A percentile compares a stretch with the other conserved stretches of the same genome.
Evolutionary conservation across 2,329 filamentous ascomycete genomes (phyloP).

Genomic region (Trichoderma koningii): DNA sequence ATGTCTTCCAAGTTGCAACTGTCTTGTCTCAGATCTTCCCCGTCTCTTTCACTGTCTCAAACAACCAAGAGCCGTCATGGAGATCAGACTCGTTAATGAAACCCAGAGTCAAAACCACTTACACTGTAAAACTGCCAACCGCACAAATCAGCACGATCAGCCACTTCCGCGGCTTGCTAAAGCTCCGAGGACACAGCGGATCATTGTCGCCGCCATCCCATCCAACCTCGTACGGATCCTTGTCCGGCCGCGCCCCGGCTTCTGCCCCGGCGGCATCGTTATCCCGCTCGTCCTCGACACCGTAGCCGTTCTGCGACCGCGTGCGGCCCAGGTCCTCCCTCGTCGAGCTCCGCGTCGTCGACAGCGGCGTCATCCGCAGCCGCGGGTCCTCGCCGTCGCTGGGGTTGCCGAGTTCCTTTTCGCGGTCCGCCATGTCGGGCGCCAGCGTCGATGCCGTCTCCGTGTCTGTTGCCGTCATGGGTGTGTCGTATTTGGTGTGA

Average conservation of each 20-base stretch:
- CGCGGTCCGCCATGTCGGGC: constrained; percentile 10
- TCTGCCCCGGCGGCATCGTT: constrained; percentile 8
- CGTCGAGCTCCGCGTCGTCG: constrained; percentile 5
- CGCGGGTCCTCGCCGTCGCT: not conserved
- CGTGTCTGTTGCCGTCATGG: constrained; percentile 6
- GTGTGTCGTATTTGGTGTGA: too few species aligned
- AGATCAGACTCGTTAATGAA: not conserved
- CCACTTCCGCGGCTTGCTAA: constrained; percentile 72
- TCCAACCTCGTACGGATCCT: constrained; percentile 64
- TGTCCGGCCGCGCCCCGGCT: constrained; percentile 32
- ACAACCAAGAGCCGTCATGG: not conserved
- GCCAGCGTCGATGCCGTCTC: constrained; percentile 20
- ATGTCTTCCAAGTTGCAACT: not conserved
- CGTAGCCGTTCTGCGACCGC: constrained; percentile 50
- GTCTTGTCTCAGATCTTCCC: not conserved
- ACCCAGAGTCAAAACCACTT: constrained; percentile 45
- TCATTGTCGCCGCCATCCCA: constrained; percentile 59
- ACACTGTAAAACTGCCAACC: constrained; percentile 78
- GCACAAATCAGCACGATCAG: constrained; percentile 74
- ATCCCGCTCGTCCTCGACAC: constrained; percentile 40
- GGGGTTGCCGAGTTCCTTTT: not conserved
- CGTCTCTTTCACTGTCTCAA: not conserved
- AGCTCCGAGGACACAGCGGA: constrained; percentile 71
- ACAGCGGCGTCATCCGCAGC: not conserved
- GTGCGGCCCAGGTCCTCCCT: constrained; percentile 7